Percentiles rank a stretch among this genome's conserved stretches.
Evolutionary conservation across 805 yeast genomes (phyloP).

Genomic region (Kodamaea sagamina): DNA sequence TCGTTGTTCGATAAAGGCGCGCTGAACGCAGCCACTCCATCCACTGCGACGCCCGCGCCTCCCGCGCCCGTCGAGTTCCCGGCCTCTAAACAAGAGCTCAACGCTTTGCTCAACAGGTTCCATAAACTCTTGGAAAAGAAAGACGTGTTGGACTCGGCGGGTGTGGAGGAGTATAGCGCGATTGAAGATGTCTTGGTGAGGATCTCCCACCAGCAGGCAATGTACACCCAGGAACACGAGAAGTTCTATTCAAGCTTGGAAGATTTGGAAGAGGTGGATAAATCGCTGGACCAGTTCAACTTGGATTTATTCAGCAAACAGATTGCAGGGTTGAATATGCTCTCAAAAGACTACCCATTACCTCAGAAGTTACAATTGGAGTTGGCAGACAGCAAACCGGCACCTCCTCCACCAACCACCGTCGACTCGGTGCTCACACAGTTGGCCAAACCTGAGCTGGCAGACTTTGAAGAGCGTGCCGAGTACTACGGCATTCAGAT

Average conservation of each 20-base stretch:
- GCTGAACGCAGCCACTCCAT: not conserved
- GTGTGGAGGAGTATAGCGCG: constrained; percentile 16
- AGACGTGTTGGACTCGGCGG: constrained; percentile 21
- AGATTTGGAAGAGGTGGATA: constrained; percentile 14
- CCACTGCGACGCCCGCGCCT: constrained; percentile 1
- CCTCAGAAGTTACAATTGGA: constrained; percentile 49
- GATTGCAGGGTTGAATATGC: constrained; percentile 60
- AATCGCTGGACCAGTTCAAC: constrained; percentile 34
- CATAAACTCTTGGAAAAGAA: constrained; percentile 19
- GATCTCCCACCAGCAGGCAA: constrained; percentile 29
- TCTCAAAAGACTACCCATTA: constrained; percentile 65
- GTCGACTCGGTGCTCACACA: constrained; percentile 2
- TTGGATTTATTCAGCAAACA: constrained; percentile 55
- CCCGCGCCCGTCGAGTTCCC: constrained; percentile 20
- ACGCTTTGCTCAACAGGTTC: constrained; percentile 29
- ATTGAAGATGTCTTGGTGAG: constrained; percentile 33
- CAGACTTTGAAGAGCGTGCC: constrained; percentile 39
- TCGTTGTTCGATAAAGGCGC: not conserved
- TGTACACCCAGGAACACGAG: constrained; percentile 24
- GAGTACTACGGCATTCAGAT: constrained; percentile 39
- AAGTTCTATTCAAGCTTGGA: constrained; percentile 23
- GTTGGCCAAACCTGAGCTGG: constrained; percentile 5
- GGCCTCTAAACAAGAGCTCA: constrained; percentile 27
- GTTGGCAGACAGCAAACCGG: constrained; percentile 23
- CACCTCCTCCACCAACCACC: constrained; percentile 2